Evolutionary conservation across 163 green algal species (phyloP), one percentile per base, ranked within the genome.

Genomic region (Scenedesmus sp.): DNA sequence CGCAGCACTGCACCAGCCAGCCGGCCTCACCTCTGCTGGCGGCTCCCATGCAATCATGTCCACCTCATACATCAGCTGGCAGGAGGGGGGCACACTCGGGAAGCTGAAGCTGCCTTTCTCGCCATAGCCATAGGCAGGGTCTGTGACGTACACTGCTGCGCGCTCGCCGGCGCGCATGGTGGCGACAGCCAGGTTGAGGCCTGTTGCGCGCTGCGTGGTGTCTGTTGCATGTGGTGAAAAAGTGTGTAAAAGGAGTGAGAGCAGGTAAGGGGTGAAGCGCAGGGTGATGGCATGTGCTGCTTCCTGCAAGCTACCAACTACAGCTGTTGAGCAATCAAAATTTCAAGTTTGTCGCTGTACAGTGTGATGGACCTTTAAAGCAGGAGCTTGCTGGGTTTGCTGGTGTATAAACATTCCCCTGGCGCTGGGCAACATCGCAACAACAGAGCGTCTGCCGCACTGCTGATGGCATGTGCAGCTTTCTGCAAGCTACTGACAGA

Each of bases 51-150:
- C 94, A 34, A 99, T 16, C 88, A 98, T 94, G 90, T 98, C 93
- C 76, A 98, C 59, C 2, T 98, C 95, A 89, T 98, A 99, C 18
- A 94, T 88, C 12, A 99, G 95, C 18, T 93, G 46, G 0, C 95
- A 91, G 74, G 93, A 70, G 52, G 97, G 97, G 4, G 97, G 97
- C 70, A 99, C 97, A 18, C 91, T 93, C 4, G 97, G 97, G 91
- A 98, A 98, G 13, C 95, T 97, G 94, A 99, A 99, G 92, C 89
- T 97, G 66, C 97, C 97, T 59, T 91, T 85, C 0, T 92, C 93
- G 1, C 97, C 97, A 85, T 97, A 99, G 4, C 96, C 97, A 87
- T 98, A 98, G 20, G 94, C 67, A 4, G 95, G 89, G 88, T 94
- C 90, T 89, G 91, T 79, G 0, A 97, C 87, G 70, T 94, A 96